Evolutionary conservation across 495 filamentous ascomycete genomes (phyloP).

Genomic region (Aspergillus saccharolyticus): DNA sequence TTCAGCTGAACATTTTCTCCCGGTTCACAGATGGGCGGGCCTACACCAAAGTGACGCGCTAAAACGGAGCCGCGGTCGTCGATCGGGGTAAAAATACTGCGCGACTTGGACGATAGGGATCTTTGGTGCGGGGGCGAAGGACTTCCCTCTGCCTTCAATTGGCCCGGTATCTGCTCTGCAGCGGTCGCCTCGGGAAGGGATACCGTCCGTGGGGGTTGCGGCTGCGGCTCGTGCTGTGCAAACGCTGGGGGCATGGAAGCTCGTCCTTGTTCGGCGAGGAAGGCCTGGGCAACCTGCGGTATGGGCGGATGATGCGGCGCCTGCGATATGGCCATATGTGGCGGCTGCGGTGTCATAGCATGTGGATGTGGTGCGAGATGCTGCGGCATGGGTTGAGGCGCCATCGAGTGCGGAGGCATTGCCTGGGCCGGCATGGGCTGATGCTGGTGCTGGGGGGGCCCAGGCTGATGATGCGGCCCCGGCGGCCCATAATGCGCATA

Average conservation of each 20-base stretch:
- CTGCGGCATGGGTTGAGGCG: conserved; percentile 30
- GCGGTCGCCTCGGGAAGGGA: conserved; percentile 32
- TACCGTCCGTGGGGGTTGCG: conserved; percentile 38
- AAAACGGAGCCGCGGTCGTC: conserved; percentile 87
- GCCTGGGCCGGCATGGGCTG: conserved; percentile 31
- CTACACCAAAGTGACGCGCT: conserved; percentile 72
- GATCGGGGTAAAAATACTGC: conserved; percentile 96
- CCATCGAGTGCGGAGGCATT: conserved; percentile 26
- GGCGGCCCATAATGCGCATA: conserved; percentile 46
- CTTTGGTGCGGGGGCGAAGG: conserved; percentile 57
- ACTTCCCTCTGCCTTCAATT: conserved; percentile 37
- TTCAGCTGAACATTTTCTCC: conserved; percentile 36
- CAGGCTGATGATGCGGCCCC: conserved; percentile 31
- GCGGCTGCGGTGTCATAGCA: conserved; percentile 24
- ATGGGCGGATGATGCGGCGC: conserved; percentile 48
- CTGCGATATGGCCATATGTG: conserved; percentile 31
- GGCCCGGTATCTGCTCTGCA: conserved; percentile 36
- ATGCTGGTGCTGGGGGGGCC: conserved; percentile 28
- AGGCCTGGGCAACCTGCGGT: conserved; percentile 60
- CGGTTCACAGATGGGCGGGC: conserved; percentile 38
- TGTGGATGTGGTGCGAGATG: conserved; percentile 44
- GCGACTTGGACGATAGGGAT: conserved; percentile 71
- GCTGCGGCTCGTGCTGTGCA: conserved; percentile 30
- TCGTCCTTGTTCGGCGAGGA: conserved; percentile 61
- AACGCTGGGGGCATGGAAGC: conserved; percentile 49